A percentile compares a stretch with the other conserved stretches of the same genome.
phyloP scores from a whole-genome alignment of 148 eudicot species.

The Fagopyrum tataricum region DNA sequence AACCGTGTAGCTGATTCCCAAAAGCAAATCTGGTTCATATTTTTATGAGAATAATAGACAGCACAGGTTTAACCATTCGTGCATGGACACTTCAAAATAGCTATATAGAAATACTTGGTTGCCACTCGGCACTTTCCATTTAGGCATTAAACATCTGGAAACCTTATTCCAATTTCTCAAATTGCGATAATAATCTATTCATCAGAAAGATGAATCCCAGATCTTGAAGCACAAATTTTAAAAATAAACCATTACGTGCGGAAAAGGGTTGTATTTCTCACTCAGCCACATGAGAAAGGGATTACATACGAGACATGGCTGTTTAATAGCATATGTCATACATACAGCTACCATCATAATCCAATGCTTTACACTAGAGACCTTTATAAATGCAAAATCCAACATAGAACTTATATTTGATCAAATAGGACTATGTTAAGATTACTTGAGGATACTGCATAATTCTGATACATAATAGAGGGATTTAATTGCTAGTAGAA shows the following conservation, averaged over 20 bases:
- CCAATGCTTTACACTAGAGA: not conserved
- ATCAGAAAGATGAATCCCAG: not conserved
- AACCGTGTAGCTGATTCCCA: not conserved
- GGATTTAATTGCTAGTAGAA: constrained; percentile 13
- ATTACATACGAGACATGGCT: not conserved
- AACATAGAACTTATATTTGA: not conserved
- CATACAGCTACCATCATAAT: not conserved
- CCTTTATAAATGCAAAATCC: not conserved
- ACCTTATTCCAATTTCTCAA: not conserved
- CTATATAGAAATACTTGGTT: not conserved
- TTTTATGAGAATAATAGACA: not conserved
- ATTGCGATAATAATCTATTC: not conserved
- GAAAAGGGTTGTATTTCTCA: not conserved
- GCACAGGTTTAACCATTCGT: not conserved
- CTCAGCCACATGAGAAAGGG: not conserved
- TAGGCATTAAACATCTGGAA: not conserved
- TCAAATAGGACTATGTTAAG: not conserved
- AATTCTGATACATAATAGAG: not conserved
- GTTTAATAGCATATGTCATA: not conserved
- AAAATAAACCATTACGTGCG: not conserved
- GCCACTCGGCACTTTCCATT: too few species aligned
- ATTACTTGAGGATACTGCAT: not conserved
- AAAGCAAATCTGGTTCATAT: not conserved
- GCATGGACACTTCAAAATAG: not conserved
- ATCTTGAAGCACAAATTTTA: not conserved